phyloP scores from a whole-genome alignment of 352 stramenopile species.

The Globisporangium ultimum region DNA sequence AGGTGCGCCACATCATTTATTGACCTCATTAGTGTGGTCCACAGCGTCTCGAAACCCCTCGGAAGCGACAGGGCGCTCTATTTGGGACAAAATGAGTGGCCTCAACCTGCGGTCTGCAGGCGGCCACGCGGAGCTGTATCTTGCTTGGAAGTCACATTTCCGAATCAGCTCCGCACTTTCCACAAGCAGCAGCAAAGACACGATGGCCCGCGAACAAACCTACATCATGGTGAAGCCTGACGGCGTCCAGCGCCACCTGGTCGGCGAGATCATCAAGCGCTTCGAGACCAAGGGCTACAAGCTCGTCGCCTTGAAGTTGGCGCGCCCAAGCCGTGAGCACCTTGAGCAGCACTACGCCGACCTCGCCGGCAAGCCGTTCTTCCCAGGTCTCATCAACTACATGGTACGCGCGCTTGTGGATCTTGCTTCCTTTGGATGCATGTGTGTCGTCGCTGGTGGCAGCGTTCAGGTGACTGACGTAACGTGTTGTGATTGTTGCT shows the following conservation, averaged over 20 bases:
- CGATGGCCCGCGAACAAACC: constrained; percentile 60
- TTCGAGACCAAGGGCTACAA: constrained; percentile 99
- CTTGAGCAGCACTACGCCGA: constrained; percentile 92
- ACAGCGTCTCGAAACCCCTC: neutral
- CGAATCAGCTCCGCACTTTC: constrained; percentile 2
- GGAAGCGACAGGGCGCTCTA: neutral
- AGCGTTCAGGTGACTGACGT: neutral
- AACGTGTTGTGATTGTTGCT: too few species aligned
- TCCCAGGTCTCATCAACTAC: constrained; percentile 94
- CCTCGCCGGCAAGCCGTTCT: constrained; percentile 94
- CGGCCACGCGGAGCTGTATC: too few species aligned
- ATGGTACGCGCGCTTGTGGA: constrained; percentile 54
- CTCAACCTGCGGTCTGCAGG: constrained; percentile 11
- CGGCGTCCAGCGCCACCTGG: constrained; percentile 93
- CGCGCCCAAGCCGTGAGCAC: constrained; percentile 62
- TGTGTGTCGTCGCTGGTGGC: neutral
- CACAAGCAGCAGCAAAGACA: constrained; percentile 10
- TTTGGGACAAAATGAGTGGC: constrained; percentile 10
- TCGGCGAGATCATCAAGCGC: constrained; percentile 97
- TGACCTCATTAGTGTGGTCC: neutral
- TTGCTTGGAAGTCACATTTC: too few species aligned
- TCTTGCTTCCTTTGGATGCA: neutral
- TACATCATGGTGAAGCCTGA: constrained; percentile 98
- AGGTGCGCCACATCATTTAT: neutral
- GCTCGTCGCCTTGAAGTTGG: constrained; percentile 95